Evolutionary conservation across 495 filamentous ascomycete genomes (phyloP), one percentile per base, ranked within the genome.

Genomic region (Penicillium fimorum): DNA sequence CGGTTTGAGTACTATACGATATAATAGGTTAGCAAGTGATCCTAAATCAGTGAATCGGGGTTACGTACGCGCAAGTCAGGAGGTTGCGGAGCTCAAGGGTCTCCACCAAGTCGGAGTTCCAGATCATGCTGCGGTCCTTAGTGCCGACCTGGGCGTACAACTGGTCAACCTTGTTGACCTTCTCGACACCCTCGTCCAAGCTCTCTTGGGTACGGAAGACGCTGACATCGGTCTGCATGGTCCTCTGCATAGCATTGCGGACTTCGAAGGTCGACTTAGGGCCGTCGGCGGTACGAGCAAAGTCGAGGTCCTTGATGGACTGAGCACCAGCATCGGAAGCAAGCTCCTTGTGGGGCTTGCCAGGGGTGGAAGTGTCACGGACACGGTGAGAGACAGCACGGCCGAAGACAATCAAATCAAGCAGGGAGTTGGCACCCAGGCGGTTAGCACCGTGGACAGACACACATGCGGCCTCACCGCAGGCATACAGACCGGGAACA

Each of bases 71-170:
- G 84, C 93, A 97, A 66, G 93, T 97, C 63, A 97, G 76, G 61
- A 97, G 70, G 72, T 97, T 97, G 63, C 91, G 80, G 65, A 97
- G 80, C 77, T 97, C 93, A 41, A 97, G 83, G 27, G 92, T 95
- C 84, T 97, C 93, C 52, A 96, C 89, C 29, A 97, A 82, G 66
- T 97, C 93, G 37, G 89, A 90, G 84, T 97, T 97, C 93, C 93
- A 97, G 79, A 97, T 96, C 94, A 97, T 96, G 84, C 89, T 92
- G 68, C 93, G 88, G 73, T 97, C 93, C 82, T 95, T 96, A 73
- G 89, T 96, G 65, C 90, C 89, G 58, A 97, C 84, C 69, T 96
- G 83, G 53, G 73, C 69, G 77, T 88, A 97, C 59, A 78, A 84
- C 66, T 84, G 73, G 71, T 97, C 94, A 63, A 97, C 87, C 58